These are phyloP conservation scores for Exophiala aquamarina DNA, from an alignment of 2,329 filamentous ascomycete species.

Conservation along the genomic window DNA sequence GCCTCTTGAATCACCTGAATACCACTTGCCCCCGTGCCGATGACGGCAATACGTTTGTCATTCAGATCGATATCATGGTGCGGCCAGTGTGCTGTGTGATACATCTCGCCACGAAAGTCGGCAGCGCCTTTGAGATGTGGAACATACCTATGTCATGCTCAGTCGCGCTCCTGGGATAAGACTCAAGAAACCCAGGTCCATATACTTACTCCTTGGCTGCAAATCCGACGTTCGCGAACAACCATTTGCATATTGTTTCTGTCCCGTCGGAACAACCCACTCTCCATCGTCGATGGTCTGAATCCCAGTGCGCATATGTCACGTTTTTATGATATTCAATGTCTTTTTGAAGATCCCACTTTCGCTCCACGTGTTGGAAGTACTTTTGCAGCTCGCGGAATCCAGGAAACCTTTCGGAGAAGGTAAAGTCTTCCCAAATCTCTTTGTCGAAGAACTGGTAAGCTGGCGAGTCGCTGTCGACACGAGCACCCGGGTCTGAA, in stretches of 20 bases:
- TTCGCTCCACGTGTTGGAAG: constrained; percentile 48
- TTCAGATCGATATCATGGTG: constrained; percentile 54
- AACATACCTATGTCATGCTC: constrained; percentile 48
- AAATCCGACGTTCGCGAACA: constrained; percentile 42
- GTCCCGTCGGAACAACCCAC: constrained; percentile 47
- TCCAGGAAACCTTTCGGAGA: constrained; percentile 41
- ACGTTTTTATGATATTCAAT: constrained; percentile 36
- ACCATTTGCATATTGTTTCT: constrained; percentile 37
- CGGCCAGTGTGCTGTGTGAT: constrained; percentile 63
- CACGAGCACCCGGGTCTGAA: constrained; percentile 46
- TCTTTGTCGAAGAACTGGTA: constrained; percentile 55
- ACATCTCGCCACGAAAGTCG: constrained; percentile 57
- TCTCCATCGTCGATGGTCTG: constrained; percentile 32
- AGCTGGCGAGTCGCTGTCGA: constrained; percentile 54
- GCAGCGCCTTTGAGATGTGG: constrained; percentile 61
- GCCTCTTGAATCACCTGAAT: constrained; percentile 36
- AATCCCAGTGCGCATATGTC: constrained; percentile 41
- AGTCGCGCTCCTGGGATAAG: constrained; percentile 5
- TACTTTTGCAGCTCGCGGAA: constrained; percentile 42
- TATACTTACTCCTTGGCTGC: constrained; percentile 51
- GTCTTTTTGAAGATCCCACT: constrained; percentile 45
- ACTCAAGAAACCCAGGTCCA: too few relatives aligned
- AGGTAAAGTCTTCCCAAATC: constrained; percentile 47
- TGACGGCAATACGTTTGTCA: constrained; percentile 60
- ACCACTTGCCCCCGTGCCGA: constrained; percentile 61